Evolutionary conservation across 208 protist species (phyloP), one percentile per base, ranked within the genome.

Genomic region (Angomonas ambiguus): DNA sequence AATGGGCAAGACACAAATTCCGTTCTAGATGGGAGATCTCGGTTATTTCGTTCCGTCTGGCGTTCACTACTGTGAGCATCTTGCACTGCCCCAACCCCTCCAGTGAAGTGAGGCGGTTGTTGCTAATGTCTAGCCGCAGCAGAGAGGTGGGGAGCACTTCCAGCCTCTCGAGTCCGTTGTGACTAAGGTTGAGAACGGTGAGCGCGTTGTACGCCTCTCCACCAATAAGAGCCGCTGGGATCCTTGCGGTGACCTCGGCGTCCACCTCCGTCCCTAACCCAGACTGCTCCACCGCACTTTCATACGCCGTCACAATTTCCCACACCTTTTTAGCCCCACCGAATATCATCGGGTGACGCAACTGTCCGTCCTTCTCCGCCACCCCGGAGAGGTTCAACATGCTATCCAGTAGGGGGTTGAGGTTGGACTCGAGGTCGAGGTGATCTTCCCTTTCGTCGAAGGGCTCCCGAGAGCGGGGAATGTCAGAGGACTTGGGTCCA

Each of bases 1-100:
- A 66, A 58, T 93, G 89, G 10, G 82, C 82, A 35, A 87, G 33
- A 41, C 79, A 73, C 31, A 65, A 63, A 45, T 87, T 90, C 2
- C 51, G 51, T 53, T 91, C 84, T 0, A 92, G 72, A 4, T 80
- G 85, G 20, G 24, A 53, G 28, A 92, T 86, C 16, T 25, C 27
- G 27, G 20, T 34, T 4, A 92, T 56, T 1, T 41, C 63, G 66
- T 95, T 95, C 57, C 80, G 82, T 1, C 86, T 83, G 22, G 83
- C 82, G 76, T 92, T 93, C 20, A 93, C 71, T 30, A 95, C 80
- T 0, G 83, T 82, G 57, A 95, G 71, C 87, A 92, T 92, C 57
- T 65, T 70, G 68, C 89, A 95, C 60, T 71, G 13, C 10, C 67
- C 64, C 55, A 95, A 27, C 3, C 84, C 86, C n/a, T 13, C 60